Percentiles rank a stretch among this genome's conserved stretches.
Conservation (phyloP, 495 filamentous ascomycete species). For the Penicillium desertorum region DNA sequence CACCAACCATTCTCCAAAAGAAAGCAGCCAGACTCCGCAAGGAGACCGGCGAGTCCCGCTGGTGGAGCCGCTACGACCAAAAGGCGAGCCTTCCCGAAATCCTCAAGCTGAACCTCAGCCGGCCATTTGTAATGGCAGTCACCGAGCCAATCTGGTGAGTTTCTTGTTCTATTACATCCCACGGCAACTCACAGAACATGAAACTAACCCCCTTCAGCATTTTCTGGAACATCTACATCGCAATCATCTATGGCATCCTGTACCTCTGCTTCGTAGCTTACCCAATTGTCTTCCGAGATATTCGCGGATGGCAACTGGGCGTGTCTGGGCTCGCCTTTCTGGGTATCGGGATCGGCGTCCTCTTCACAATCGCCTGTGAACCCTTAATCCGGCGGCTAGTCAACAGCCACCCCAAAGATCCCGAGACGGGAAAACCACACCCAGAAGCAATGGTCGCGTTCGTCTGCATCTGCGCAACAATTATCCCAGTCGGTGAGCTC, state of each 20-base stretch:
- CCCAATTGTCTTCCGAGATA: constrained; percentile 70
- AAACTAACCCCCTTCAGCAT: constrained; percentile 38
- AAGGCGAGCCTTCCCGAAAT: constrained; percentile 53
- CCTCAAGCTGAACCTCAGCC: constrained; percentile 68
- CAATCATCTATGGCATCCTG: constrained; percentile 66
- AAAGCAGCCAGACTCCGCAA: constrained; percentile 69
- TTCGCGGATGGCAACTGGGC: constrained; percentile 70
- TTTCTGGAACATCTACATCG: constrained; percentile 77
- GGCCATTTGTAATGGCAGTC: constrained; percentile 75
- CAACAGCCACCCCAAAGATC: constrained; percentile 65
- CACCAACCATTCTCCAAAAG: constrained; percentile 66
- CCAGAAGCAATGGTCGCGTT: constrained; percentile 76
- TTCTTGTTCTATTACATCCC: not conserved
- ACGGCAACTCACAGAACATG: not conserved
- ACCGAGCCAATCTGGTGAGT: constrained; percentile 79
- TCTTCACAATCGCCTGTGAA: constrained; percentile 64
- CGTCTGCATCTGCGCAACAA: constrained; percentile 66
- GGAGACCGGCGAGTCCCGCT: constrained; percentile 70
- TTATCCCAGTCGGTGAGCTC: constrained; percentile 70
- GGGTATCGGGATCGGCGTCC: constrained; percentile 73
- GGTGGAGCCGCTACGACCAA: constrained; percentile 75
- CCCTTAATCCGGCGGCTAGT: constrained; percentile 73
- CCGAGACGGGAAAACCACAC: constrained; percentile 60
- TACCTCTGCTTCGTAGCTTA: constrained; percentile 85
- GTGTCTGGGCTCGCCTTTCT: constrained; percentile 70